phyloP scores from a whole-genome alignment of 2,329 filamentous ascomycete genomes.

The Triangularia verruculosa region DNA sequence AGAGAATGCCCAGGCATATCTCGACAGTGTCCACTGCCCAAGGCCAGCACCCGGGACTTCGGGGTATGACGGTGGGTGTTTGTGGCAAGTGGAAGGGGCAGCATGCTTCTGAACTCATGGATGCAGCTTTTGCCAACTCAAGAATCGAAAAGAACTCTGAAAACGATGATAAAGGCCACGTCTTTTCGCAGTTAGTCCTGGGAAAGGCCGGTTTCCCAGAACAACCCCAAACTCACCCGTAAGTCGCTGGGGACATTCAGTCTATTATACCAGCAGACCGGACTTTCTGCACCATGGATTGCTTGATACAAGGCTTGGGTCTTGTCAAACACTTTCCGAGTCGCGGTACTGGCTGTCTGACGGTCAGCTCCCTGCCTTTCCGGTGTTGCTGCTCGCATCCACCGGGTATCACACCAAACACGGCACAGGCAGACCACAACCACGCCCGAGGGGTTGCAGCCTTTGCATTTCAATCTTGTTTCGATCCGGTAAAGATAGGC shows the following conservation, averaged over 20 bases:
- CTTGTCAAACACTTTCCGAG: neutral
- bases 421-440: neutral
- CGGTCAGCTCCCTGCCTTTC: neutral
- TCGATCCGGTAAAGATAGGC: conserved; percentile 6
- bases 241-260: neutral
- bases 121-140: neutral
- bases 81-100: conserved; percentile 4
- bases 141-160: neutral
- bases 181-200: neutral
- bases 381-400: neutral
- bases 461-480: neutral
- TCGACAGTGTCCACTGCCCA: conserved; percentile 19
- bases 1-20: conserved; percentile 20
- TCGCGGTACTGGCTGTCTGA: neutral
- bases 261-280: neutral
- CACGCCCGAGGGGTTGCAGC: neutral
- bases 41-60: conserved; percentile 3
- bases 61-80: neutral
- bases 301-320: neutral
- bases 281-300: neutral
- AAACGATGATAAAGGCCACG: neutral
- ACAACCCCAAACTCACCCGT: neutral
- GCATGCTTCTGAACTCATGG: conserved; percentile 20
- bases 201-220: neutral
- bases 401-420: neutral